A percentile compares a stretch with the other conserved stretches of the same genome.
Conservation (phyloP, 768 basidiomycete genomes). For the Xerocomus brunneocitrinus region DNA sequence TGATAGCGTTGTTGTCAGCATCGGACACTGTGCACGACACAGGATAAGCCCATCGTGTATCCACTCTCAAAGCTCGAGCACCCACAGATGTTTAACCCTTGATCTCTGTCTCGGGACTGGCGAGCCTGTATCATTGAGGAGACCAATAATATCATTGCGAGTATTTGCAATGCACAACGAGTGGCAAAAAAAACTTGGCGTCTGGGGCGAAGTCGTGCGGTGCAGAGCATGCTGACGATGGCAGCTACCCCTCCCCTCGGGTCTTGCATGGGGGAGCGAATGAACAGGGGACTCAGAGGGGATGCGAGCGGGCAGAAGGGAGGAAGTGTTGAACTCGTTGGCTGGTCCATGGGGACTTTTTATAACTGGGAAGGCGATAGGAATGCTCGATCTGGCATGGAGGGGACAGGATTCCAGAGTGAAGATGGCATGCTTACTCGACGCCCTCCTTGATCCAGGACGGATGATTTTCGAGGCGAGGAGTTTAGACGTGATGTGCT, state of each 20-base stretch:
- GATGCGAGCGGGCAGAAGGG: background rate
- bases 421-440: background rate
- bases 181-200: conserved; percentile 48
- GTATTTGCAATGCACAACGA: conserved; percentile 55
- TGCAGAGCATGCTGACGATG: conserved; percentile 44
- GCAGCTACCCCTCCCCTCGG: conserved; percentile 46
- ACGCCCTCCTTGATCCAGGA: background rate
- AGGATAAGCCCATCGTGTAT: too few relatives aligned
- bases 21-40: too few relatives aligned
- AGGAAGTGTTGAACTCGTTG: background rate
- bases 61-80: too few relatives aligned
- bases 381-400: background rate
- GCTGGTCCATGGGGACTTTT: conserved; percentile 4
- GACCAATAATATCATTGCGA: conserved; percentile 48
- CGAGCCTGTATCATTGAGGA: conserved; percentile 67
- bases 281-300: background rate
- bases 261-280: conserved; percentile 43
- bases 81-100: conserved; percentile 37
- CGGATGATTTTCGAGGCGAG: background rate
- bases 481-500: too few relatives aligned
- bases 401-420: background rate
- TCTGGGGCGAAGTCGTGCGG: conserved; percentile 49
- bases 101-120: conserved; percentile 48
- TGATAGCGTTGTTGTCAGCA: too few relatives aligned
- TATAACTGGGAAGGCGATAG: conserved; percentile 12